Percentiles rank a stretch among this genome's conserved stretches.
These are phyloP conservation scores for Gamsiella multidivaricata DNA, from an alignment of 192 early-diverging fungal species.

Conservation along the genomic window DNA sequence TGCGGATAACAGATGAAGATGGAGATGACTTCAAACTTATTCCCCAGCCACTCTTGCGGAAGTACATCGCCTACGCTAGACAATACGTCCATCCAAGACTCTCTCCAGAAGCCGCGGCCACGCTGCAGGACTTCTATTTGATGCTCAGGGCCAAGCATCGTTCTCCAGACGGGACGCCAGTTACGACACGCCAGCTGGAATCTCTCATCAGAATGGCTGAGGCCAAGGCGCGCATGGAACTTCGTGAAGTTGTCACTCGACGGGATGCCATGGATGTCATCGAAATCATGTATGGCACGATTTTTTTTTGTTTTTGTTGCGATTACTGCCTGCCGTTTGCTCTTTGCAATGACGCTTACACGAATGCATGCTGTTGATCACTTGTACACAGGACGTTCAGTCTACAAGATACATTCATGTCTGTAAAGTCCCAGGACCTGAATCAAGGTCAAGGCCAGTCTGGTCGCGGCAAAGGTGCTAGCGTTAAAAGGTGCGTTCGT, in stretches of 20 bases:
- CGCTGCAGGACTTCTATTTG: slow-evolving; percentile 79
- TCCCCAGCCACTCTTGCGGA: slow-evolving; percentile 74
- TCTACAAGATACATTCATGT: slow-evolving; percentile 19
- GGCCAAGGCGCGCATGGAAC: slow-evolving; percentile 80
- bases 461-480: slow-evolving; percentile 23
- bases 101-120: slow-evolving; percentile 65
- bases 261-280: slow-evolving; percentile 81
- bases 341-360: too few species aligned
- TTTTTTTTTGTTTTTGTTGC: neutral
- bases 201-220: slow-evolving; percentile 81
- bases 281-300: slow-evolving; percentile 79
- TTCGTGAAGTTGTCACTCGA: slow-evolving; percentile 77
- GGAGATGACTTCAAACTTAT: slow-evolving; percentile 69
- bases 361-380: neutral
- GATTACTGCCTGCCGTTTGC: too few species aligned
- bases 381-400: slow-evolving; percentile 31
- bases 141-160: slow-evolving; percentile 73
- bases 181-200: slow-evolving; percentile 87
- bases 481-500: slow-evolving; percentile 34
- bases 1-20: slow-evolving; percentile 64
- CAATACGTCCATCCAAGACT: slow-evolving; percentile 80
- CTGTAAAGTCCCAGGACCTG: neutral
- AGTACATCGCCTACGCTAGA: slow-evolving; percentile 89
- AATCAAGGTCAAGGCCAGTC: slow-evolving; percentile 16
- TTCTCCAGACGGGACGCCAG: slow-evolving; percentile 74